These are phyloP conservation scores for Candida dendrica DNA, from an alignment of 805 yeast genomes.

Conservation along the genomic window DNA sequence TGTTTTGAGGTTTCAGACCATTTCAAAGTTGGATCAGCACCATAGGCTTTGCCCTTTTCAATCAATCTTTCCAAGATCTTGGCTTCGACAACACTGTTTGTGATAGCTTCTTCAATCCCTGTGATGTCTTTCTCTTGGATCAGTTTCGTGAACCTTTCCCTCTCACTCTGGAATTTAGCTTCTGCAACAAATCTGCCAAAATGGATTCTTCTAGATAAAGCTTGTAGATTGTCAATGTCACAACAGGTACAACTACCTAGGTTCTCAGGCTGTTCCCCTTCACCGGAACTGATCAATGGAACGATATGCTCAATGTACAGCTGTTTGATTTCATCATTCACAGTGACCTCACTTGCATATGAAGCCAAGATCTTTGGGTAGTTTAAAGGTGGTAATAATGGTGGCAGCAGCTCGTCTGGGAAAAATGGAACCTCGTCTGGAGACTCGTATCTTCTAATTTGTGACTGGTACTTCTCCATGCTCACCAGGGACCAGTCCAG, in stretches of 20 bases:
- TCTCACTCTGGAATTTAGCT: slow-evolving; percentile 73
- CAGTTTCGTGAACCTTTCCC: slow-evolving; percentile 51
- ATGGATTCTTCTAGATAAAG: slow-evolving; percentile 86
- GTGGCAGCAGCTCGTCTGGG: slow-evolving; percentile 53
- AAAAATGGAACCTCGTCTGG: slow-evolving; percentile 93
- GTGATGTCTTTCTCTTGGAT: slow-evolving; percentile 58
- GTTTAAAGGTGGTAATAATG: slow-evolving; percentile 72
- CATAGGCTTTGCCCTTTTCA: slow-evolving; percentile 79
- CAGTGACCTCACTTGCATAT: slow-evolving; percentile 67
- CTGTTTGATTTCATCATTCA: slow-evolving; percentile 60
- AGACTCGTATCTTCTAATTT: slow-evolving; percentile 82
- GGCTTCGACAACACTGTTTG: slow-evolving; percentile 81
- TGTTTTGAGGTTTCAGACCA: slow-evolving; percentile 61
- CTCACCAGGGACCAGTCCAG: slow-evolving; percentile 80
- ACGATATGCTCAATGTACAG: slow-evolving; percentile 70
- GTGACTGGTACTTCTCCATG: slow-evolving; percentile 69
- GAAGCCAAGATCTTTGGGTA: slow-evolving; percentile 77
- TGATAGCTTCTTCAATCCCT: slow-evolving; percentile 76
- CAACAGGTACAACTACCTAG: slow-evolving; percentile 78
- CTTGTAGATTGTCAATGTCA: slow-evolving; percentile 84
- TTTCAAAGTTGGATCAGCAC: slow-evolving; percentile 77
- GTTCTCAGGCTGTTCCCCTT: slow-evolving; percentile 77
- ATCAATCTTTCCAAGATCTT: slow-evolving; percentile 72
- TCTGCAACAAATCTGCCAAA: slow-evolving; percentile 98
- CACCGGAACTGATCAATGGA: slow-evolving; percentile 59